phyloP scores from a whole-genome alignment of 1,139 yeast genomes.

The Saccharomyces hybrid region DNA sequence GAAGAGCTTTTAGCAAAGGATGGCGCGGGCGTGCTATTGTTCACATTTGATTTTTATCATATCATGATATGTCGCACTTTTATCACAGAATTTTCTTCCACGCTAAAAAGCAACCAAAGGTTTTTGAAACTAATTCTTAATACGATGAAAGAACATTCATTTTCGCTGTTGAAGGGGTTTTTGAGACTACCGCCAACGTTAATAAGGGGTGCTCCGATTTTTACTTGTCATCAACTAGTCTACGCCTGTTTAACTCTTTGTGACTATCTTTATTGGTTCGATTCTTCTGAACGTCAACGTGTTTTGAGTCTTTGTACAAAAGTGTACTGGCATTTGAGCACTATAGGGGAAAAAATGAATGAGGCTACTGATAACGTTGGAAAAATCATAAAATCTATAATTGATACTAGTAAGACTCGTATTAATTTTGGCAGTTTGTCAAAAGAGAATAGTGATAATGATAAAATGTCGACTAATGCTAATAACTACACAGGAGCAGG shows the following conservation, averaged over 20 bases:
- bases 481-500: conserved; percentile 5
- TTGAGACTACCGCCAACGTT: conserved; percentile 38
- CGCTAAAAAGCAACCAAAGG: conserved; percentile 13
- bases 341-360: conserved; percentile 45
- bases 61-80: conserved; percentile 38
- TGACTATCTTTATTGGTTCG: conserved; percentile 37
- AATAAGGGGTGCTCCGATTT: conserved; percentile 46
- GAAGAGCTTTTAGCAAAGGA: conserved; percentile 38
- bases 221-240: conserved; percentile 42
- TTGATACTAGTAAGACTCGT: conserved; percentile 35
- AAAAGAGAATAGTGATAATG: not conserved
- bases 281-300: conserved; percentile 33
- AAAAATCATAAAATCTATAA: conserved; percentile 41
- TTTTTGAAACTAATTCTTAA: conserved; percentile 30
- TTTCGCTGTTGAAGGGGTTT: conserved; percentile 38
- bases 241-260: conserved; percentile 46
- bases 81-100: conserved; percentile 23
- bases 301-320: conserved; percentile 40
- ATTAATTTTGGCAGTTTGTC: conserved; percentile 12
- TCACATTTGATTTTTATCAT: conserved; percentile 40
- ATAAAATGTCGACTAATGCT: conserved; percentile 4
- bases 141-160: conserved; percentile 38
- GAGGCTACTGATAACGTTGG: conserved; percentile 53
- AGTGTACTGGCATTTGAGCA: conserved; percentile 48
- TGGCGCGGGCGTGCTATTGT: conserved; percentile 38